Percentiles rank a stretch among this genome's conserved stretches.
phyloP scores from a whole-genome alignment of 768 basidiomycete genomes.

The Boletellus emodensis region DNA sequence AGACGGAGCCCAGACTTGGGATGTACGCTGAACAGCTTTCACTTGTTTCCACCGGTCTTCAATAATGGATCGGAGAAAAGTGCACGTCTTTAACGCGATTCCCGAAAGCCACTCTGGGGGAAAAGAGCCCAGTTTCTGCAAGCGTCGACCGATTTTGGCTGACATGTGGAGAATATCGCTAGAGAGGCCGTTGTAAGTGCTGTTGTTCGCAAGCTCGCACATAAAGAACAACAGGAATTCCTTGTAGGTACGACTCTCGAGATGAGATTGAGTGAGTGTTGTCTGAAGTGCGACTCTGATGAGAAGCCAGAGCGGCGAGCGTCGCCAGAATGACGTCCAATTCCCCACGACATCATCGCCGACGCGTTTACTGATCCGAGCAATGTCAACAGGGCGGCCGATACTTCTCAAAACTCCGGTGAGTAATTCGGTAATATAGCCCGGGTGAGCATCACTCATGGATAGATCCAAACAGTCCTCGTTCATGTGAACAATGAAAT shows the following conservation, averaged over 20 bases:
- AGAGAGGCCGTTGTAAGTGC: slow-evolving; percentile 6
- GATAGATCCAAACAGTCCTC: slow-evolving; percentile 30
- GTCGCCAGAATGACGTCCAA: slow-evolving; percentile 22
- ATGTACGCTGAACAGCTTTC: slow-evolving; percentile 21
- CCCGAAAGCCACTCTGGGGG: background rate
- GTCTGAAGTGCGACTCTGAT: slow-evolving; percentile 26
- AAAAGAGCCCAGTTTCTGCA: background rate
- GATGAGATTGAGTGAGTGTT: slow-evolving; percentile 12
- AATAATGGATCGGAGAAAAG: slow-evolving; percentile 14
- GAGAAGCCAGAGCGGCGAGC: slow-evolving; percentile 35
- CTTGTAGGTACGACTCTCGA: slow-evolving; percentile 37
- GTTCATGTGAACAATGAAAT: slow-evolving; percentile 36
- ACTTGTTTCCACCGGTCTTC: slow-evolving; percentile 34
- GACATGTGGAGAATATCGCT: slow-evolving; percentile 25
- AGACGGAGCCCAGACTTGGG: slow-evolving; percentile 28
- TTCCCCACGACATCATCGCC: slow-evolving; percentile 5
- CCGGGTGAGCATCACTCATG: too few species aligned
- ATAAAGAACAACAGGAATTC: slow-evolving; percentile 44
- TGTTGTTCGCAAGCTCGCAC: slow-evolving; percentile 22
- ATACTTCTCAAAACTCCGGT: slow-evolving; percentile 40
- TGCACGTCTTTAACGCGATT: slow-evolving; percentile 22
- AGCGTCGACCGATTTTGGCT: background rate
- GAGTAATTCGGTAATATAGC: slow-evolving; percentile 44
- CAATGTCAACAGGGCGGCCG: slow-evolving; percentile 10
- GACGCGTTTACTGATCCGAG: background rate